Base-by-base conservation (phyloP, 1,284 basidiomycete species). In the Naganishia sp. region DNA sequence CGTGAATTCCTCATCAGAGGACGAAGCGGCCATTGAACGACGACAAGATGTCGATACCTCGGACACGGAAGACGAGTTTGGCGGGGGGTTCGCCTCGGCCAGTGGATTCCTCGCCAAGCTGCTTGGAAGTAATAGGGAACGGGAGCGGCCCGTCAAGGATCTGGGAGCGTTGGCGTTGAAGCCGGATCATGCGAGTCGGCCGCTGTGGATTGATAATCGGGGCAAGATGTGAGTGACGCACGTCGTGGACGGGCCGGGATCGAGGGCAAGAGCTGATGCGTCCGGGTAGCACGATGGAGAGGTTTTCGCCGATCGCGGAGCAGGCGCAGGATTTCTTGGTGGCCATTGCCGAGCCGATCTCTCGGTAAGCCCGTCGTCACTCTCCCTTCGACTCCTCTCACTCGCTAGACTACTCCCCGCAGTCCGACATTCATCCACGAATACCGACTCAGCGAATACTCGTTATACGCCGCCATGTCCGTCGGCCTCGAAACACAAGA, bases 251-350 rank as follows among this genome's bases (percentile, higher is more conserved):
- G n/a, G n/a, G n/a, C n/a, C n/a, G 32, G 41, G 46, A 7, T 53
- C 18, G 42, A 50, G 25, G 51, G 21, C 31, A 31, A 6, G 39
- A 18, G 15, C 21, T 32, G 28, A 35, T 54, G 17, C 17, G 5
- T n/a, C 6, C 6, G 2, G 32, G 1, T 23, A 79, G 78, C 74
- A 97, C 96, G 68, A 85, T 98, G 42, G 94, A 97, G 79, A 92
- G 92, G 0, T 98, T 97, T 77, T 93, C 92, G 35, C 91, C 95
- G 1, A 93, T 99, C 68, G 95, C 96, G 32, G 92, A 95, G 74
- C 94, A 97, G 79, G 96, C 96, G 3, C 95, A 99, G 80, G 96
- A 99, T 78, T 99, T 99, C 74, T 84, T 99, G 47, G 92, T 96
- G 65, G 95, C 96, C 56, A 98, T 99, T 62, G 93, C 94, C 73